phyloP scores from a whole-genome alignment of 345 rosid genomes.

The Rhizophora mangle region DNA sequence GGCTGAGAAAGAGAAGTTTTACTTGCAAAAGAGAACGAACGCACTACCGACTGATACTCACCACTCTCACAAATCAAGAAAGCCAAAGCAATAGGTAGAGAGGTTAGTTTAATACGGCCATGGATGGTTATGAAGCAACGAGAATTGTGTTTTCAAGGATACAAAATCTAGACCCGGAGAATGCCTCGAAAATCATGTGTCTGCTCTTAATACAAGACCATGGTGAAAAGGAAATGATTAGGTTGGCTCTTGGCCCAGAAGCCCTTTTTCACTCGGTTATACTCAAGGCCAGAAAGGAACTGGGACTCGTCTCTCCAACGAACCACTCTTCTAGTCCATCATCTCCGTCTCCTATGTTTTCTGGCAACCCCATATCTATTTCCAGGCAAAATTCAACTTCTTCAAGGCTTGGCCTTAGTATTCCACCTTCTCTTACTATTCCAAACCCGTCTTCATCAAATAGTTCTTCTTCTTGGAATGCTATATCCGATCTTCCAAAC shows the following conservation, averaged over 20 bases:
- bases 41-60: background rate
- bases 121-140: conserved; percentile 95
- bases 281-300: conserved; percentile 62
- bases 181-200: conserved; percentile 95
- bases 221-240: conserved; percentile 93
- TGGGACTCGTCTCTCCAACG: conserved; percentile 43
- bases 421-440: conserved; percentile 39
- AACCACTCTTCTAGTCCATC: conserved; percentile 49
- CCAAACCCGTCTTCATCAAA: conserved; percentile 39
- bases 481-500: conserved; percentile 42
- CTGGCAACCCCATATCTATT: conserved; percentile 30
- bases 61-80: conserved; percentile 6
- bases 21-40: conserved; percentile 20
- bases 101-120: conserved; percentile 24
- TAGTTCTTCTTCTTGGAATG: conserved; percentile 36
- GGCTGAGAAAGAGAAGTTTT: conserved; percentile 53
- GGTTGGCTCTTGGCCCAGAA: conserved; percentile 89
- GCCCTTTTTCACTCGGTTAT: conserved; percentile 68
- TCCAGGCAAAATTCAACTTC: conserved; percentile 42
- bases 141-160: conserved; percentile 78
- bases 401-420: conserved; percentile 32
- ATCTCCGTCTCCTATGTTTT: conserved; percentile 42
- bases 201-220: conserved; percentile 84
- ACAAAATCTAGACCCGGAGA: conserved; percentile 72
- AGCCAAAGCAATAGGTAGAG: background rate